Evolutionary conservation across 2,329 filamentous ascomycete genomes (phyloP), one percentile per base, ranked within the genome.

Genomic region (Phaeosphaeria sp.): DNA sequence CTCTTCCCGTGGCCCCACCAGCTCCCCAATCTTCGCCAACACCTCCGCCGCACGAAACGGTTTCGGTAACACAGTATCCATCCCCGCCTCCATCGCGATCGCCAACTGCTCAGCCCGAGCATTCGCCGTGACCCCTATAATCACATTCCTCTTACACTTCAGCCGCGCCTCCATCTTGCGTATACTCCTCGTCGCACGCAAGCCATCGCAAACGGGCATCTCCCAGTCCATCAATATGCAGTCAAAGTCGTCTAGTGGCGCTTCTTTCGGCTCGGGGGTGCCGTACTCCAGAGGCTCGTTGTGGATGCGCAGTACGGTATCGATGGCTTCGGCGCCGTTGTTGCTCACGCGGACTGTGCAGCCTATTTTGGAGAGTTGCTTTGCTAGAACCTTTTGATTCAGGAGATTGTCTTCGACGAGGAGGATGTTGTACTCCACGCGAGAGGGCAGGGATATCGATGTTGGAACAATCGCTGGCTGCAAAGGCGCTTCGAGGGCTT

Each of bases 1-100:
- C 30, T 36, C 15, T 3, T 36, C 30, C 25, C 25, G 25, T 11
- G 25, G 18, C 17, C 39, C 39, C 42, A 44, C 42, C n/a, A 44
- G 8, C 42, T 22, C 42, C 6, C n/a, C 18, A 44, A 44, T 44
- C 15, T 21, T 22, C 18, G 42, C 18, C 42, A 44, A 22, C 7
- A 44, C 21, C 42, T 44, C 42, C 21, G 8, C 18, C 11, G 72
- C 64, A 8, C 66, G 60, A 72, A 93, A 93, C 3, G 91, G 91
- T 71, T 94, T 94, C 7, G 89, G 89, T 42, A 94, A 89, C 46
- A 93, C 86, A 73, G 63, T 61, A 52, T 74, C 69, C 64, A 73
- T 71, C 1, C 71, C 71, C 2, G 69, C 67, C 9, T 64, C 56
- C 44, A 65, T 52, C 5, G 67, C 67, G 11, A 22, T 56, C 20